Evolutionary conservation across 345 rosid species (phyloP).

Genomic region (Mercurialis annua): DNA sequence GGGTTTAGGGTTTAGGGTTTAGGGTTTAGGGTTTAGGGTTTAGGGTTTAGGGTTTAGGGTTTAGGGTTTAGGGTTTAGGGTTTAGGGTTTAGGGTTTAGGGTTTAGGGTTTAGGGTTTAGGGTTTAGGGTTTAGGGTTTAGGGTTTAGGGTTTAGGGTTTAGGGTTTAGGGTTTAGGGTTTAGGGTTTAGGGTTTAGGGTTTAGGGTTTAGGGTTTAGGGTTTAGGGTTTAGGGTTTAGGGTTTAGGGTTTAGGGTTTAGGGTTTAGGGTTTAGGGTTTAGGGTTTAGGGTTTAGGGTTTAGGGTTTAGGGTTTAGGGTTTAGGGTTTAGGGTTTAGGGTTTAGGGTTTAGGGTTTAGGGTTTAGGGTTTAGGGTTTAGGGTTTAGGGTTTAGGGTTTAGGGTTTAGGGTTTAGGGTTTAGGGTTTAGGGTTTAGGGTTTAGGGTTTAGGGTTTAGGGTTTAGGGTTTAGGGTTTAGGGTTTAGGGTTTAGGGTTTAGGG

Average conservation of each 20-base stretch:
- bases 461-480: constrained; percentile 25
- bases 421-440: constrained; percentile 26
- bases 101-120: constrained; percentile 14
- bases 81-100: constrained; percentile 26
- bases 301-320: constrained; percentile 23
- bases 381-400: constrained; percentile 17
- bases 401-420: constrained; percentile 24
- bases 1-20: constrained; percentile 27
- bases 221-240: constrained; percentile 8
- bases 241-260: neutral
- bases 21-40: constrained; percentile 28
- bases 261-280: constrained; percentile 26
- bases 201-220: constrained; percentile 20
- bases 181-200: constrained; percentile 24
- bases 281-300: constrained; percentile 25
- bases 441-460: constrained; percentile 30
- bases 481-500: constrained; percentile 19
- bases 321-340: constrained; percentile 23
- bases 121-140: constrained; percentile 25
- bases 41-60: constrained; percentile 28
- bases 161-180: constrained; percentile 27
- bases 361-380: constrained; percentile 24
- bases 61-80: constrained; percentile 24
- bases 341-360: constrained; percentile 24
- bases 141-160: constrained; percentile 25